Base-by-base conservation (phyloP, 2,329 filamentous ascomycete genomes). In the Arthrobotrys conoides region DNA sequence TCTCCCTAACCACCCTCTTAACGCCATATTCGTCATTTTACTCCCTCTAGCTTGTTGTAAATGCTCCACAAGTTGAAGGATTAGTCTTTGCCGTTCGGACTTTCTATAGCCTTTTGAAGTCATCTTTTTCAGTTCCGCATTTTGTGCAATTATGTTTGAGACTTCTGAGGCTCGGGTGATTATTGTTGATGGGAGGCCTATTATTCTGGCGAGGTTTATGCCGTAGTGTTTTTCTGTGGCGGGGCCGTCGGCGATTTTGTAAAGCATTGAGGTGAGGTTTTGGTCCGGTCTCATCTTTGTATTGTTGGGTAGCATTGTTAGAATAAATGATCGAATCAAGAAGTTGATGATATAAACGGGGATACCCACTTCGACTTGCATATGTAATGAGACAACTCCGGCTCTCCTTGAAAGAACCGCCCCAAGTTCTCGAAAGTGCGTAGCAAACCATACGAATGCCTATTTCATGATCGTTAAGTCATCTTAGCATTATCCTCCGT, bases 361-460 rank as follows among this genome's bases (percentile, higher is more conserved):
- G 20, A 6, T 41, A 22, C 86, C 86, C 55, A 90, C 89, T 49
- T 94, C 88, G 0, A 94, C 92, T 0, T 90, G 88, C 1, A 98
- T 88, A 82, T 97, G 94, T 1, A 97, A 86, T 80, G 93, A 97
- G 24, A 94, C 87, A 0, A 97, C 93, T 0, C 94, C 94, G 16
- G 89, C 89, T 10, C 92, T 89, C 80, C 94, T 90, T 0, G 88
- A 87, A 77, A 97, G 87, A 41, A 95, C 92, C 1, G 88, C 88
- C 0, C 94, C 91, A 1, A 99, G 87, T 79, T 97, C 93, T 41
- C 89, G 87, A 83, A 97, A 99, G 83, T 99, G 96, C 0, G 96
- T 98, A 0, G 92, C 93, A 84, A 99, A 99, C 91, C 93, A 97
- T 0, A 97, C 90, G 0, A 93, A 87, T 0, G 94, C 91, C 76